A percentile compares a stretch with the other conserved stretches of the same genome.
Conservation (phyloP, 2,329 filamentous ascomycete genomes). For the Sporothrix curviconia region DNA sequence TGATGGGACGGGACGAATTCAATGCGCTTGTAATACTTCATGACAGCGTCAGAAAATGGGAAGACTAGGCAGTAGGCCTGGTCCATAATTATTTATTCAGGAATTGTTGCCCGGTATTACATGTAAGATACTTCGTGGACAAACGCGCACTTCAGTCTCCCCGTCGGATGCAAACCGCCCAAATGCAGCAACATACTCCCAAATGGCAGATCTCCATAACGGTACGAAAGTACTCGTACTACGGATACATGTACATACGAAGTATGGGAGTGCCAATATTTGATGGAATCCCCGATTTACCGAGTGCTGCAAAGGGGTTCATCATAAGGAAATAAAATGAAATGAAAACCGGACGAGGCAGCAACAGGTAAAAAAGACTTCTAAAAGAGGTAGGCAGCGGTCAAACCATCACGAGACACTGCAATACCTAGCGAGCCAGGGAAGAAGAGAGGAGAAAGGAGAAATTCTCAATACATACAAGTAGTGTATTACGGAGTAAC, state of each 20-base stretch:
- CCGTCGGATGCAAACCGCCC: background rate
- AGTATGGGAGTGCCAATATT: too few relatives aligned
- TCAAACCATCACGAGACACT: background rate
- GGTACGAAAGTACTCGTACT: background rate
- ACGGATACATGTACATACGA: background rate
- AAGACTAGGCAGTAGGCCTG: too few relatives aligned
- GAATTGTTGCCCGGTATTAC: too few relatives aligned
- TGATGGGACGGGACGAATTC: background rate
- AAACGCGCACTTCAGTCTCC: too few relatives aligned
- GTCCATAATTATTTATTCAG: too few relatives aligned
- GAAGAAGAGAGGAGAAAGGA: too few relatives aligned
- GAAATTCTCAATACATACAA: background rate
- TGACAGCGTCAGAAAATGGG: too few relatives aligned
- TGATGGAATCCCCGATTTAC: conserved; percentile 3
- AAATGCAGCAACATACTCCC: background rate
- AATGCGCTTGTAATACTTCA: too few relatives aligned
- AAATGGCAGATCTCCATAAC: background rate
- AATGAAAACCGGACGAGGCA: background rate
- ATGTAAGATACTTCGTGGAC: too few relatives aligned
- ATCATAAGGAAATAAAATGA: too few relatives aligned
- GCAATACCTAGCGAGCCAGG: background rate
- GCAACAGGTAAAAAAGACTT: background rate
- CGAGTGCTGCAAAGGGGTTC: background rate
- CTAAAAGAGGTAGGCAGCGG: too few relatives aligned
- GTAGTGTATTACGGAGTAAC: too few relatives aligned